These are phyloP conservation scores for Nakazawaea holstii DNA, from an alignment of 805 yeast species.

Conservation along the genomic window DNA sequence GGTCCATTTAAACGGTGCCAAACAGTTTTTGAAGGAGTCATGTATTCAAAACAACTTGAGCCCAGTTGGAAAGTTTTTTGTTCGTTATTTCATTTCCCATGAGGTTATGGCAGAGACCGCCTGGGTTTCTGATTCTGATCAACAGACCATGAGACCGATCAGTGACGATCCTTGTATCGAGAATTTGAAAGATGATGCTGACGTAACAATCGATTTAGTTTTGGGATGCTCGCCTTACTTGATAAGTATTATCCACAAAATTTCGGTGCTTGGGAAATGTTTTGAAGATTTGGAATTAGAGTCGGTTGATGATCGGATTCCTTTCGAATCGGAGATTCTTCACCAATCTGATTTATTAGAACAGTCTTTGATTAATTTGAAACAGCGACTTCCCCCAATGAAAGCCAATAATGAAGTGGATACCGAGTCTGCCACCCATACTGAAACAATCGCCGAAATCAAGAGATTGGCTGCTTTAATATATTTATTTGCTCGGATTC, in stretches of 20 bases:
- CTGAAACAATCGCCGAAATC: slow-evolving; percentile 31
- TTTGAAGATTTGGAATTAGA: slow-evolving; percentile 29
- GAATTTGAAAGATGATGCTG: slow-evolving; percentile 26
- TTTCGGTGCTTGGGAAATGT: slow-evolving; percentile 30
- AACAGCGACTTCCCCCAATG: slow-evolving; percentile 18
- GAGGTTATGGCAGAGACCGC: slow-evolving; percentile 41
- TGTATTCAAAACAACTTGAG: slow-evolving; percentile 20
- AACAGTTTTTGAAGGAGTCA: slow-evolving; percentile 26
- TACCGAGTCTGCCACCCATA: slow-evolving; percentile 16
- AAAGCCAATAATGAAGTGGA: slow-evolving; percentile 11
- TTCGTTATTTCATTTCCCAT: slow-evolving; percentile 33
- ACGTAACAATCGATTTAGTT: slow-evolving; percentile 30
- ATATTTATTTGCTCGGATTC: slow-evolving; percentile 31
- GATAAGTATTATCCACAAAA: slow-evolving; percentile 29
- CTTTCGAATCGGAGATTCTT: slow-evolving; percentile 18
- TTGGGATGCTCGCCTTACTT: slow-evolving; percentile 35
- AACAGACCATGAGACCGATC: slow-evolving; percentile 14
- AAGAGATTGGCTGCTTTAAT: slow-evolving; percentile 29
- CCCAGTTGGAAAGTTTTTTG: slow-evolving; percentile 30
- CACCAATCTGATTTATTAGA: slow-evolving; percentile 24
- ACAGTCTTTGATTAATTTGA: slow-evolving; percentile 18
- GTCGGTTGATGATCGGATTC: slow-evolving; percentile 10
- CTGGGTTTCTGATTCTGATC: slow-evolving; percentile 23
- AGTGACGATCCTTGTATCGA: slow-evolving; percentile 26
- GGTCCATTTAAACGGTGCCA: slow-evolving; percentile 30